These are phyloP conservation scores for Corinectria fuckeliana DNA, from an alignment of 2,329 filamentous ascomycete genomes.

Conservation along the genomic window DNA sequence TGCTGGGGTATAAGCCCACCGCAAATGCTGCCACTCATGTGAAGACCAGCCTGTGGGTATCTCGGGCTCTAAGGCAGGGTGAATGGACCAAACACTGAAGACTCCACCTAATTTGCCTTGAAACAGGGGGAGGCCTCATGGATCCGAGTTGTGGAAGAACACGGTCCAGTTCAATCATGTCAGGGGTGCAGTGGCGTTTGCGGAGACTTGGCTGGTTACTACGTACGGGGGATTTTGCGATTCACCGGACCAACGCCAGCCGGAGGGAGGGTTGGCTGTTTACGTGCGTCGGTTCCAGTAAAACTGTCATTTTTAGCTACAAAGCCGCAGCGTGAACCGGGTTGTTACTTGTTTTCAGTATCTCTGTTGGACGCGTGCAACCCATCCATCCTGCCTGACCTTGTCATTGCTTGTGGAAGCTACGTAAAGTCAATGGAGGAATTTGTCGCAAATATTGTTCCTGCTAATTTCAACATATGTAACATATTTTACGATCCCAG, in stretches of 20 bases:
- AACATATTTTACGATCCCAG: too few species aligned
- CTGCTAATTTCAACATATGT: too few species aligned
- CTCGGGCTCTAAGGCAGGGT: background rate
- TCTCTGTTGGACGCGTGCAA: background rate
- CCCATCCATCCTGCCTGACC: background rate
- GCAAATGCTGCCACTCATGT: background rate
- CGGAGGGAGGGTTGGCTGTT: background rate
- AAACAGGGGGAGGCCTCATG: background rate
- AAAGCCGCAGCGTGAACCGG: background rate
- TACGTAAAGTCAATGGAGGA: too few species aligned
- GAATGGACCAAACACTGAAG: background rate
- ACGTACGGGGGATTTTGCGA: background rate
- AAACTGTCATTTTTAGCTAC: background rate
- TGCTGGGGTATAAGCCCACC: background rate
- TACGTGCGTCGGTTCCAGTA: background rate
- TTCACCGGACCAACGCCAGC: background rate
- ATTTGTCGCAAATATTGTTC: too few species aligned
- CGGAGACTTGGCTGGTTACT: too few species aligned
- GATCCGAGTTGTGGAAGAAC: conserved; percentile 18
- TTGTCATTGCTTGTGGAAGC: too few species aligned
- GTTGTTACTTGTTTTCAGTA: background rate
- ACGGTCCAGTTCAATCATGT: background rate
- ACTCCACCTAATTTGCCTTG: background rate
- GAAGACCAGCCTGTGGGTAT: background rate
- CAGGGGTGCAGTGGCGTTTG: background rate